Evolutionary conservation across 176 grass and related monocot species (phyloP), one percentile per base, ranked within the genome.

Genomic region (Avena atlantica): DNA sequence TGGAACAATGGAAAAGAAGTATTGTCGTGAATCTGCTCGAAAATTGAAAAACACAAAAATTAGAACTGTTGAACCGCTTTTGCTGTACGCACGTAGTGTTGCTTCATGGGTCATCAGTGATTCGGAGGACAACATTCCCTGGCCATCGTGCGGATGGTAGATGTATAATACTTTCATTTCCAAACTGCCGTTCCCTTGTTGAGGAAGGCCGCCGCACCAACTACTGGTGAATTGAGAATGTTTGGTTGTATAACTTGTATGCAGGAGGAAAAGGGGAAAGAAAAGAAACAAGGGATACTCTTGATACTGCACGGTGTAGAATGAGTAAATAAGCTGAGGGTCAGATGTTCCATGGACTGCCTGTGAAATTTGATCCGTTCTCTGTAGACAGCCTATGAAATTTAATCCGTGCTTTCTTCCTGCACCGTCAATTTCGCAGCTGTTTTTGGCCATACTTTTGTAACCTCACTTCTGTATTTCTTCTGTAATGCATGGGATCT

Each of bases 201-300:
- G 27, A 53, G 74, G 64, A 76, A 51, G 74, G 48, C 76, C 68
- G 44, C 31, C 27, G 14, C 75, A 87, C 23, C 56, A 74, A 50
- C 42, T 55, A 40, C n/a, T 59, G 40, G 59, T 67, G 49, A n/a
- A 58, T 56, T 83, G 84, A 47, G 80, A 48, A 37, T 36, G 50
- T 80, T 79, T 84, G 67, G 36, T 40, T 80, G 56, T 87, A 60
- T 50, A 69, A 74, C 73, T 42, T 83, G 24, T 83, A 83, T 5
- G 36, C 5, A 27, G 29, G 29, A 27, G 14, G 44, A 70, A 34
- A 60, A 8, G 2, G 37, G 50, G 12, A 16, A 2, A 17, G 27
- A 45, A 37, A 71, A n/a, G 27, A 60, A 52, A 78, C 5, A 44
- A 37, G 50, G 17, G 25, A 27, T 23, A 52, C 23, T 49, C 25